phyloP scores from a whole-genome alignment of 164 flowering plant species.

The Macadamia integrifolia region DNA sequence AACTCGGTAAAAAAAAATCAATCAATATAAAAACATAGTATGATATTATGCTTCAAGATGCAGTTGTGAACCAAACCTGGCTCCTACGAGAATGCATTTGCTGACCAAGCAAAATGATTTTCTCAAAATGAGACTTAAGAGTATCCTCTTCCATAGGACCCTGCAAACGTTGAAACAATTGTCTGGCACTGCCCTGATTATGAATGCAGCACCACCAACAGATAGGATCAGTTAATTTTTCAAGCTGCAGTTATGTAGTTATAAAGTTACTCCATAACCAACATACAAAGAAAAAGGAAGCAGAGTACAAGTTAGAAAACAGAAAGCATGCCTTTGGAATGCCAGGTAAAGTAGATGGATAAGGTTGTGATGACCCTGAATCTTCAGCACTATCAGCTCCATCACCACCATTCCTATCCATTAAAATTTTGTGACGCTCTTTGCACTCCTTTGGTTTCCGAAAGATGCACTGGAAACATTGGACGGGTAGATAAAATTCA shows the following conservation, averaged over 20 bases:
- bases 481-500: conserved; percentile 3
- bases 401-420: conserved; percentile 82
- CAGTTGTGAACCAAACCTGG: conserved; percentile 40
- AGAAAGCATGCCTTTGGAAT: conserved; percentile 69
- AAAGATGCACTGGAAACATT: conserved; percentile 54
- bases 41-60: neutral
- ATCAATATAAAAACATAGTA: neutral
- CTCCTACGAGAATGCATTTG: conserved; percentile 36
- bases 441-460: conserved; percentile 92
- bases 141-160: conserved; percentile 76
- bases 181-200: conserved; percentile 90
- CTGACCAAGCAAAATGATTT: conserved; percentile 57
- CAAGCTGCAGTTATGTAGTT: neutral
- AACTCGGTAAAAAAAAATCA: neutral
- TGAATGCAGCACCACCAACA: conserved; percentile 9
- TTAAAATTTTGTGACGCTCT: conserved; percentile 75
- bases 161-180: conserved; percentile 80
- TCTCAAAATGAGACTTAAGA: conserved; percentile 70
- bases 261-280: neutral
- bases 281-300: neutral
- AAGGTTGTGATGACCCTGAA: conserved; percentile 93
- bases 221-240: neutral
- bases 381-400: conserved; percentile 98
- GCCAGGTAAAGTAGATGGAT: conserved; percentile 89
- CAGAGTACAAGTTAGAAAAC: neutral